phyloP scores from a whole-genome alignment of 345 rosid species.

The Mallotus nudiflorus region DNA sequence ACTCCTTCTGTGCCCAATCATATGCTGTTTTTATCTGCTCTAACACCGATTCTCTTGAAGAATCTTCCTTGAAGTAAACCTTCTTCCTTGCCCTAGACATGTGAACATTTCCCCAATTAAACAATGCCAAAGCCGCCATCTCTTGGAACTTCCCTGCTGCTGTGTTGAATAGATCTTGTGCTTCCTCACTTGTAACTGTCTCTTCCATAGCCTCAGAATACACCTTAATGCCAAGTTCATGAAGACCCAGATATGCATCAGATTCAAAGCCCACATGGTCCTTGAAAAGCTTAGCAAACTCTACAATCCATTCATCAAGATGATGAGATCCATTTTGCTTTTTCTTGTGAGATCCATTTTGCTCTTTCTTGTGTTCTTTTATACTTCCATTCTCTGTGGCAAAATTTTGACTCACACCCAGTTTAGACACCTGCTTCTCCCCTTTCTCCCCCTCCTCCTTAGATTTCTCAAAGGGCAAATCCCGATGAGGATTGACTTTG shows the following conservation, averaged over 20 bases:
- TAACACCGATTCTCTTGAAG: conserved; percentile 53
- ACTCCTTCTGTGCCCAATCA: conserved; percentile 61
- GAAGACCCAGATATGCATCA: conserved; percentile 66
- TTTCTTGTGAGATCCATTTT: no score
- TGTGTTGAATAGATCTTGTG: conserved; percentile 61
- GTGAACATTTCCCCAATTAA: conserved; percentile 87
- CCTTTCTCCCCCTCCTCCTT: conserved; percentile 20
- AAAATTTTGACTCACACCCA: conserved; percentile 12
- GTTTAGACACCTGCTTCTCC: conserved; percentile 20
- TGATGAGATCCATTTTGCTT: conserved; percentile 20
- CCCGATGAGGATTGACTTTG: conserved; percentile 60
- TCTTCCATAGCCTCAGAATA: conserved; percentile 95
- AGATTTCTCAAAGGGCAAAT: conserved; percentile 51
- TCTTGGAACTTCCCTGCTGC: conserved; percentile 88
- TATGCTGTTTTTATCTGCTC: conserved; percentile 55
- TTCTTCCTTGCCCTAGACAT: conserved; percentile 81
- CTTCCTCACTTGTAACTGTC: conserved; percentile 79
- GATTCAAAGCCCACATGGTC: conserved; percentile 72
- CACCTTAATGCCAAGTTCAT: conserved; percentile 74
- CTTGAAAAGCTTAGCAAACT: conserved; percentile 80
- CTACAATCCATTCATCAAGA: conserved; percentile 82
- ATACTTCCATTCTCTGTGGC: neutral
- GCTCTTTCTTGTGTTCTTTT: neutral
- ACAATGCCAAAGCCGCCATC: conserved; percentile 80
- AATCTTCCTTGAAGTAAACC: conserved; percentile 51